Conservation (phyloP, 2,329 filamentous ascomycete species). For the Trichoderma koningiopsis region DNA sequence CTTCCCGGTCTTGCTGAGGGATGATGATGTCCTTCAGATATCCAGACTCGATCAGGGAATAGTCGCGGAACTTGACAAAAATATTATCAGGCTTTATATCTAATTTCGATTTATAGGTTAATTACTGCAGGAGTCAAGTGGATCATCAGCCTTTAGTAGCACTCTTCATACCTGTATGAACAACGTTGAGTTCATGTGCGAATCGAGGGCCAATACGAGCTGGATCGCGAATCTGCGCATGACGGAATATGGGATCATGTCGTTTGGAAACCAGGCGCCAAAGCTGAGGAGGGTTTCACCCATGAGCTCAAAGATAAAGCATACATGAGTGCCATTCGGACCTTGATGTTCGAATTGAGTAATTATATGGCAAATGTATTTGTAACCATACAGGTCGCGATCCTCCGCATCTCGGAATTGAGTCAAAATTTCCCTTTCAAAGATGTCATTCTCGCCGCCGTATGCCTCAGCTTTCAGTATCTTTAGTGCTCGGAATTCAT, state of each 20-base stretch:
- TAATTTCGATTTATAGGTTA: not conserved
- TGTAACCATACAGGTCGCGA: not conserved
- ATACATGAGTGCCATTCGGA: not conserved
- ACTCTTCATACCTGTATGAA: constrained; percentile 13
- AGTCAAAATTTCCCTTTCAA: not conserved
- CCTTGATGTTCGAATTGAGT: constrained; percentile 7
- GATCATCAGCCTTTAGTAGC: not conserved
- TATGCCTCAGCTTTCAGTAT: not conserved
- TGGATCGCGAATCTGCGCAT: not conserved
- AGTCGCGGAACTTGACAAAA: constrained; percentile 13
- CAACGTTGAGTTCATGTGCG: not conserved
- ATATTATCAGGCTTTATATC: constrained; percentile 10
- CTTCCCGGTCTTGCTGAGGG: not conserved
- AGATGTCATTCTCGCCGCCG: not conserved
- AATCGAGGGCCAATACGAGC: not conserved
- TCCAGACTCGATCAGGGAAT: not conserved
- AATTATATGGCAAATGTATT: not conserved
- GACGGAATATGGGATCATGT: not conserved
- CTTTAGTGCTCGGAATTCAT: constrained; percentile 3
- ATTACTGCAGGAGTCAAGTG: not conserved
- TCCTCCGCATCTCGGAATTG: not conserved
- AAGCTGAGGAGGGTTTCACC: not conserved
- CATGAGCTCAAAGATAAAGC: constrained; percentile 16
- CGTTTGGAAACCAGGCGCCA: not conserved
- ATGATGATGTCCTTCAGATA: not conserved